These are phyloP conservation scores for Colletotrichum tropicale DNA, from an alignment of 2,329 filamentous ascomycete species.

Conservation along the genomic window DNA sequence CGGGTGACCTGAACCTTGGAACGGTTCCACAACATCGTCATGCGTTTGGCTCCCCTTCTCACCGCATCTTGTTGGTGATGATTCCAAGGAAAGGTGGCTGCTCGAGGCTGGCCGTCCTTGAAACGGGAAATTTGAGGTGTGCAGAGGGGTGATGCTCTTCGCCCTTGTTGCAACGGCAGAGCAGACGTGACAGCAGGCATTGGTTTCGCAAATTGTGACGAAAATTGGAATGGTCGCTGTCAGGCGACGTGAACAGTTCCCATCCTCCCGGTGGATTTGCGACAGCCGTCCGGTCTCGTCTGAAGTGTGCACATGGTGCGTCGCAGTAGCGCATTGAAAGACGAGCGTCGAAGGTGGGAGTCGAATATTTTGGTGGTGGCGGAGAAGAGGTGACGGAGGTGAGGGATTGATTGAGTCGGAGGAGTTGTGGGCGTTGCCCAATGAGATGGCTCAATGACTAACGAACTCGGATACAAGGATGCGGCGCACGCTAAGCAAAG, in stretches of 20 bases:
- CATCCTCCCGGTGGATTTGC: background rate
- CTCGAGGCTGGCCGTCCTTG: background rate
- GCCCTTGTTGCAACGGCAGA: background rate
- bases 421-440: background rate
- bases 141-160: background rate
- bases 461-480: constrained; percentile 14
- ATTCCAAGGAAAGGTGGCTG: background rate
- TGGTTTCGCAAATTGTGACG: background rate
- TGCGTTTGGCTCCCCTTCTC: background rate
- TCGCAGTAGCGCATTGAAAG: constrained; percentile 4
- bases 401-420: background rate
- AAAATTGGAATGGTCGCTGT: background rate
- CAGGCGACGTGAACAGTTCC: background rate
- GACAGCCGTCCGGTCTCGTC: background rate
- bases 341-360: background rate
- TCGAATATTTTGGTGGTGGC: background rate
- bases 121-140: background rate
- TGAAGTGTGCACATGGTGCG: constrained; percentile 10
- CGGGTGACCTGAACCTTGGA: background rate
- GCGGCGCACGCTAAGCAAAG: constrained; percentile 8
- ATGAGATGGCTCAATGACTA: constrained; percentile 12
- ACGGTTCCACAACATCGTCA: constrained; percentile 12
- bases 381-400: background rate
- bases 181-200: background rate
- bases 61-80: constrained; percentile 8